phyloP scores from a whole-genome alignment of 2,329 filamentous ascomycete genomes.

The Pestalotiopsis sp. region DNA sequence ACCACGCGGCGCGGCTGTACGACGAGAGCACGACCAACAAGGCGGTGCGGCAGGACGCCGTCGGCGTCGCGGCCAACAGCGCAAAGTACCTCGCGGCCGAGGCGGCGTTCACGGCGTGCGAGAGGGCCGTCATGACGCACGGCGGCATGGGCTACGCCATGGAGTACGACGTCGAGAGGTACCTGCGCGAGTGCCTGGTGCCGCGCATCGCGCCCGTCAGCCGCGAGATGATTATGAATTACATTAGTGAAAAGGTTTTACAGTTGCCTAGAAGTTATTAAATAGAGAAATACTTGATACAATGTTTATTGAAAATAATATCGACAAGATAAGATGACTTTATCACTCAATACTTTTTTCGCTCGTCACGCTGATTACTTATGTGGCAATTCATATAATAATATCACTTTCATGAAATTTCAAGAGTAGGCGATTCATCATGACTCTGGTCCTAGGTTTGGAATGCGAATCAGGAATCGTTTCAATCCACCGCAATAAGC shows the following conservation, averaged over 20 bases:
- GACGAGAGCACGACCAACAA: constrained; percentile 54
- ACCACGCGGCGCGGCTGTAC: constrained; percentile 66
- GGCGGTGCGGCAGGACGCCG: constrained; percentile 53
- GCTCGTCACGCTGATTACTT: too few relatives aligned
- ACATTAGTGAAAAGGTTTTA: constrained; percentile 70
- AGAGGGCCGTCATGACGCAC: constrained; percentile 60
- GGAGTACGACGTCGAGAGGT: constrained; percentile 68
- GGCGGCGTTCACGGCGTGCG: constrained; percentile 64
- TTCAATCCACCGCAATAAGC: background rate
- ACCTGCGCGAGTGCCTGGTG: constrained; percentile 66
- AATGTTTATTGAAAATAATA: background rate
- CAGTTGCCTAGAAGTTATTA: constrained; percentile 63
- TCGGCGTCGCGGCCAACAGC: constrained; percentile 69
- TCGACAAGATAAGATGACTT: background rate
- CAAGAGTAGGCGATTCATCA: too few relatives aligned
- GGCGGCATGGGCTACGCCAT: constrained; percentile 69
- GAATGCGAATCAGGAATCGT: too few relatives aligned
- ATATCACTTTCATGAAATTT: too few relatives aligned
- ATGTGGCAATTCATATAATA: too few relatives aligned
- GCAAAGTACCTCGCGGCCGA: constrained; percentile 73
- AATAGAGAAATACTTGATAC: background rate
- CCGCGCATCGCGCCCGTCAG: constrained; percentile 67
- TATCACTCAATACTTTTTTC: background rate
- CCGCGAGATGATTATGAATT: constrained; percentile 77
- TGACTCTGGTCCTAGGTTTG: too few relatives aligned